Percentiles rank a stretch among this genome's conserved stretches.
phyloP scores from a whole-genome alignment of 768 basidiomycete genomes.

The Pulveroboletus sp. region DNA sequence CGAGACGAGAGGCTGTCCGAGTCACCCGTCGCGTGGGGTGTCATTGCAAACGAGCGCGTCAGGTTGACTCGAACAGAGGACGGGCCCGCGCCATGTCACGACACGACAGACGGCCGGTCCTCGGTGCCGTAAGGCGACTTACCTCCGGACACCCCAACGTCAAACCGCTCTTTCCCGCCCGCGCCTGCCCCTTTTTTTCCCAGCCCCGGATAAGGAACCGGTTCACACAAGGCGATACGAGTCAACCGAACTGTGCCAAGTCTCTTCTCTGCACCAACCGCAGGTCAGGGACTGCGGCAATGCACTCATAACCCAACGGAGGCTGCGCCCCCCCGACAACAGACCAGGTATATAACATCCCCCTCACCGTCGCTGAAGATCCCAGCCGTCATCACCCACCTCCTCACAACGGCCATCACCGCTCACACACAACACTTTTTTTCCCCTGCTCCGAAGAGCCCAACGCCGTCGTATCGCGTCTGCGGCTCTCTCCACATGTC shows the following conservation, averaged over 20 bases:
- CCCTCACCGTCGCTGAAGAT: neutral
- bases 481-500: conserved; percentile 17
- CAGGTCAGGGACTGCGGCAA: conserved; percentile 21
- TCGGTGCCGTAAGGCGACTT: conserved; percentile 4
- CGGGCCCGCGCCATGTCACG: conserved; percentile 8
- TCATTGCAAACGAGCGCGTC: neutral
- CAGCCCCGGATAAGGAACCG: conserved; percentile 11
- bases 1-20: neutral
- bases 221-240: conserved; percentile 18
- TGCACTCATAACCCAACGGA: conserved; percentile 19
- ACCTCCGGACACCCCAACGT: conserved; percentile 17
- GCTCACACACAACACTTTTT: conserved; percentile 19
- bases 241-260: conserved; percentile 9
- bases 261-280: neutral
- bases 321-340: conserved; percentile 27
- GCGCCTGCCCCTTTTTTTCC: neutral
- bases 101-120: neutral
- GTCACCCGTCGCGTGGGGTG: neutral
- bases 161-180: neutral
- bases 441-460: neutral
- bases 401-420: conserved; percentile 10
- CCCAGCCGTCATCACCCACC: conserved; percentile 1
- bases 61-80: neutral
- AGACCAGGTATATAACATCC: conserved; percentile 15
- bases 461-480: conserved; percentile 8